Evolutionary conservation across 2,329 filamentous ascomycete genomes (phyloP), one percentile per base, ranked within the genome.

Genomic region (Fusarium scirpi): DNA sequence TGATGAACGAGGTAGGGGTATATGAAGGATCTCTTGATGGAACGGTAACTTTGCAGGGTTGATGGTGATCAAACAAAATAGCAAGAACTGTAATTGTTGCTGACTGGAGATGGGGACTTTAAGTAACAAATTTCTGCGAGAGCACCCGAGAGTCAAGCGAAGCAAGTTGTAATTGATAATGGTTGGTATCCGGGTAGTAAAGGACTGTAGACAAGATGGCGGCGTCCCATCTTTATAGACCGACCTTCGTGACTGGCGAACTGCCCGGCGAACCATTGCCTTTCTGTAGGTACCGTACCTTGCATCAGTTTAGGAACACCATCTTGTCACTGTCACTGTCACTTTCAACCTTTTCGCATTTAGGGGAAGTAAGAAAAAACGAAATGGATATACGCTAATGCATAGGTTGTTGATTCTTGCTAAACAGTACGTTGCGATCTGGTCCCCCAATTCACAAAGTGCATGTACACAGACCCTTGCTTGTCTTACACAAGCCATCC

Each of bases 331-430:
- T 25, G 24, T 25, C 16, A 20, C 6, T 49, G n/a, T 52, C 32
- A 40, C 25, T 25, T 38, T 27, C 32, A 38, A 38, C 34, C 34
- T 38, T 20, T 27, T 40, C 48, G 48, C 24, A 43, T 38, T 22
- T 20, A n/a, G 16, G 38, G n/a, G 13, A 41, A 22, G 8, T 20
- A 43, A 25, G 15, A 41, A 38, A n/a, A 38, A 38, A 38, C 34
- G 25, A 53, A 43, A 15, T 53, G 49, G n/a, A 53, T 41, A 27
- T 43, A 43, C 32, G 49, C 49, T 53, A 53, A 53, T 53, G 49
- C 32, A 34, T 38, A 30, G 29, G 13, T 51, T 25, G 24, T 24
- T 27, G 22, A 40, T 52, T 52, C 20, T 51, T 7, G 30, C 13
- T 27, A 27, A 16, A 53, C 13, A 16, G 49, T 29, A 38, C 49